Conservation (phyloP, 805 yeast species). For the Candida vaughaniae region DNA sequence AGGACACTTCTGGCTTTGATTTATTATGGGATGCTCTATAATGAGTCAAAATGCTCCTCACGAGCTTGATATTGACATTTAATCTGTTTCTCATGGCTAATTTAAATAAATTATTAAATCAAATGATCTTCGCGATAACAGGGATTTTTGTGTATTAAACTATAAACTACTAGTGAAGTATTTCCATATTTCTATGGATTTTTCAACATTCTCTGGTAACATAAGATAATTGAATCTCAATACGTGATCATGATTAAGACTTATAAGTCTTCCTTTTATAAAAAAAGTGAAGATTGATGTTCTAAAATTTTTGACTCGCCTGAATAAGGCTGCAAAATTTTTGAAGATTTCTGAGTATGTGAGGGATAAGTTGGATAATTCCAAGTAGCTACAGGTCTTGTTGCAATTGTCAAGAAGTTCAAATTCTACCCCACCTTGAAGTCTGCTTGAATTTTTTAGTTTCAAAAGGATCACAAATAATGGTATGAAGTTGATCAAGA, state of each 20-base stretch:
- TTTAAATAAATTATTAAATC: too few species aligned
- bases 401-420: constrained; percentile 3
- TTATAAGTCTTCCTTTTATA: constrained; percentile 25
- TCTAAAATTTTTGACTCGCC: constrained; percentile 28
- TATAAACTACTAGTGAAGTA: constrained; percentile 10
- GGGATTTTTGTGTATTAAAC: too few species aligned
- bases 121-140: too few species aligned
- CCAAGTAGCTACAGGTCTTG: constrained; percentile 20
- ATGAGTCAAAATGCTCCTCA: neutral
- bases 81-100: constrained; percentile 1
- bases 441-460: constrained; percentile 69
- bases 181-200: constrained; percentile 27
- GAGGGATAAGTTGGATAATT: constrained; percentile 37
- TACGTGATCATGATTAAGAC: constrained; percentile 22
- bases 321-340: constrained; percentile 30
- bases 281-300: constrained; percentile 22
- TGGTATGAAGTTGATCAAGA: constrained; percentile 80
- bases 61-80: constrained; percentile 2
- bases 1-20: neutral
- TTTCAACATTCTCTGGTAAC: constrained; percentile 31
- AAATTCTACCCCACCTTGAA: constrained; percentile 53
- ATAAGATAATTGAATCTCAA: constrained; percentile 33
- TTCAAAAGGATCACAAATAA: constrained; percentile 77
- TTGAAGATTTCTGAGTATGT: constrained; percentile 34
- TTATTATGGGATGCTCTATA: neutral